These are phyloP conservation scores for Pyricularia pennisetigena DNA, from an alignment of 2,329 filamentous ascomycete genomes.

Conservation along the genomic window DNA sequence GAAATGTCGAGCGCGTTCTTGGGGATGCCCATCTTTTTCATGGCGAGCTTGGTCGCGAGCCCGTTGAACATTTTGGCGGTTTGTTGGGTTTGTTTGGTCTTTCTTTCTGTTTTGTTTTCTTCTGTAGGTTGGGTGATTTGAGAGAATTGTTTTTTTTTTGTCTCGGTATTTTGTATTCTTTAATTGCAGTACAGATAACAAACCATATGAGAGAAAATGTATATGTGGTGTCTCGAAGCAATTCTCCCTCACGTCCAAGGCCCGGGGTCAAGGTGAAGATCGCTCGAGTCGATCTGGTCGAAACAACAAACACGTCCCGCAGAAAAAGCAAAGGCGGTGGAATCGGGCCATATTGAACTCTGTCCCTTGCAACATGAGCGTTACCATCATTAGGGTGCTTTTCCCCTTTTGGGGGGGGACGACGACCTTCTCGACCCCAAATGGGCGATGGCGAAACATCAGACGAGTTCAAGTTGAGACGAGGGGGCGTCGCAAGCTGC, in stretches of 20 bases:
- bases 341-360: not conserved
- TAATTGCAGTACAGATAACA: not conserved
- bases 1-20: constrained; percentile 37
- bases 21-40: constrained; percentile 45
- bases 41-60: constrained; percentile 46
- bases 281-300: not conserved
- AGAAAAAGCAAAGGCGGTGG: not conserved
- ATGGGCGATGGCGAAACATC: not conserved
- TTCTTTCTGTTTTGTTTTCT: not conserved
- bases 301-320: not conserved
- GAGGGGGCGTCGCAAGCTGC: not conserved
- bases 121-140: not conserved
- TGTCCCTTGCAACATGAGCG: not conserved
- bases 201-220: not conserved
- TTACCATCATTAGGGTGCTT: not conserved
- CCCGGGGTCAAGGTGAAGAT: not conserved
- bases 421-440: not conserved
- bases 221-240: not conserved
- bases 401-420: not conserved
- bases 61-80: constrained; percentile 39
- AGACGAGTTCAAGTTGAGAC: not conserved
- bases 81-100: not conserved
- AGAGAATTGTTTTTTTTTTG: too few species aligned
- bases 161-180: not conserved
- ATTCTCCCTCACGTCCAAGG: not conserved